Evolutionary conservation across 768 basidiomycete species (phyloP), one percentile per base, ranked within the genome.

Genomic region (Gymnopilus junonius): DNA sequence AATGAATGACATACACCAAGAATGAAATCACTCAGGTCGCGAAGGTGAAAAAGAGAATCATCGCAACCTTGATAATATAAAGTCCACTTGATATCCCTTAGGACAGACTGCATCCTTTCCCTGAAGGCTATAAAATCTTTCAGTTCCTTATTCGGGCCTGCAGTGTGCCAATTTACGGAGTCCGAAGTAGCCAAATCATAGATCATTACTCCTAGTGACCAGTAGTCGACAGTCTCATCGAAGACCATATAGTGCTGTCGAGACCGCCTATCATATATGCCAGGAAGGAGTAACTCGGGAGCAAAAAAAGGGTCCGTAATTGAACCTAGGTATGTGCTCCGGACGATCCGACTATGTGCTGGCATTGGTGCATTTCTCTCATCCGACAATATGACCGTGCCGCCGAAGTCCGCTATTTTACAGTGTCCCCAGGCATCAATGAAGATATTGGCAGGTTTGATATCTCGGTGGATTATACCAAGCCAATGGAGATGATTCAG

Each of bases 371-470:
- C 51, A 12, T 58, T 42, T 10, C 17, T 21, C 4, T n/a, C 23
- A 27, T 43, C 56, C 11, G n/a, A 12, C 12, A 46, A 17, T 23
- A 50, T 3, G 32, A 51, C n/a, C 8, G 34, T 21, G 27, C 42
- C 62, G 31, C 62, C 62, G 25, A 58, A 58, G 21, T 59, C 62
- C 12, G 35, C 56, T n/a, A 59, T 58, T 37, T 42, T 58, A 40
- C 58, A 59, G 40, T 55, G 58, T 14, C 58, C 53, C 2, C 14
- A 4, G n/a, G 23, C 23, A 37, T 42, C 45, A 6, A 64, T 8
- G 20, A 64, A 48, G 32, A 64, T 50, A n/a, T 56, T 64, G 17
- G 20, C 27, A 0, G 42, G 51, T 11, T 56, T 59, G 29, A 64
- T 55, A 25, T 64, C 58, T 20, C 15, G 11, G 42, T 64, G 63